A percentile compares a stretch with the other conserved stretches of the same genome.
Conservation (phyloP, 106 monocot genomes). For the Phalaenopsis equestris region DNA sequence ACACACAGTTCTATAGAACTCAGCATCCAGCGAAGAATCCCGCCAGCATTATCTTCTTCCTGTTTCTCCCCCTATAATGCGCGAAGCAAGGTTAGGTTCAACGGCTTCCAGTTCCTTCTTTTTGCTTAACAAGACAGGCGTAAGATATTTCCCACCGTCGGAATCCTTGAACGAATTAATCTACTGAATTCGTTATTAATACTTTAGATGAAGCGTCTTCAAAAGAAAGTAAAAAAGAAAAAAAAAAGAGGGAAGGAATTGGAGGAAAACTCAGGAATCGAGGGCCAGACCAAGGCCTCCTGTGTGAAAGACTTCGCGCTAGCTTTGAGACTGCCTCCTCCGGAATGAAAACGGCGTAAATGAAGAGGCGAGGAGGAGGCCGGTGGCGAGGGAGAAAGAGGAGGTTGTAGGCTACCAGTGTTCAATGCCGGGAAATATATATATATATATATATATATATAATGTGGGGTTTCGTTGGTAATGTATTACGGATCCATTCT, state of each 20-base stretch:
- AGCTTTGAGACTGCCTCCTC: not conserved
- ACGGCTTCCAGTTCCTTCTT: not conserved
- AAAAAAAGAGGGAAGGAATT: not conserved
- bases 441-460: no score
- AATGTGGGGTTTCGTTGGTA: not conserved
- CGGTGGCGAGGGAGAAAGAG: not conserved
- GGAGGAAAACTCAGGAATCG: not conserved
- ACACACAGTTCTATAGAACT: constrained; percentile 1
- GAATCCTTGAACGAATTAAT: not conserved
- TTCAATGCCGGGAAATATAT: not conserved
- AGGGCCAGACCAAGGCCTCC: not conserved
- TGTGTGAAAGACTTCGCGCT: not conserved
- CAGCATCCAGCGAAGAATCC: not conserved
- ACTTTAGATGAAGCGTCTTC: not conserved
- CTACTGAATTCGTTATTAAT: not conserved
- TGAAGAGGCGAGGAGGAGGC: not conserved
- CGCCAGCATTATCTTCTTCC: not conserved
- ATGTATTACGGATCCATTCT: not conserved
- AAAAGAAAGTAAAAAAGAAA: constrained; percentile 3
- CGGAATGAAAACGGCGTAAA: not conserved
- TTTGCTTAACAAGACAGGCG: not conserved
- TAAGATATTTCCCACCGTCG: constrained; percentile 1
- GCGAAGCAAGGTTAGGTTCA: not conserved
- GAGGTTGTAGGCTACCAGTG: not conserved
- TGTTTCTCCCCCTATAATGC: not conserved